Conservation (phyloP, 371 early-diverging fungal species). For the Synchytrium microbalum region DNA sequence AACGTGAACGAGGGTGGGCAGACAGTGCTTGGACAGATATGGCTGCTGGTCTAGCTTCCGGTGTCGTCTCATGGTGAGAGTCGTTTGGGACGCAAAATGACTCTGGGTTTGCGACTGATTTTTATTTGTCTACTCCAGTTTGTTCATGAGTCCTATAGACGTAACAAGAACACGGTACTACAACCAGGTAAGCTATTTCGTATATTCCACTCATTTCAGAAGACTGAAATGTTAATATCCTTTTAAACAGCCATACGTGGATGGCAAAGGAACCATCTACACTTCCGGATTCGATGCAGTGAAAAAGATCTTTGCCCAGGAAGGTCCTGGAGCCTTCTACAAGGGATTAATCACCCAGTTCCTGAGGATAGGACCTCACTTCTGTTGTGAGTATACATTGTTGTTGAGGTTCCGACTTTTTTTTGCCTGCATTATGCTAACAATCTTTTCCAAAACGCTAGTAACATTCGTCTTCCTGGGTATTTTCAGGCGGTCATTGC, state of each 20-base stretch:
- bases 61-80: conserved; percentile 38
- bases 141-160: conserved; percentile 66
- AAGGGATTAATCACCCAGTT: conserved; percentile 62
- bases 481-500: conserved; percentile 31
- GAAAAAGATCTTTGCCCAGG: conserved; percentile 43
- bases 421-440: background rate
- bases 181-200: too few species aligned
- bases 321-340: conserved; percentile 55
- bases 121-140: conserved; percentile 17
- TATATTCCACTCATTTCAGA: too few species aligned
- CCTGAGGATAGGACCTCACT: conserved; percentile 65
- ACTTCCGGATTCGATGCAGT: conserved; percentile 38
- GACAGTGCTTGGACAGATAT: conserved; percentile 54
- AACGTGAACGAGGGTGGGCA: conserved; percentile 37
- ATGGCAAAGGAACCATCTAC: conserved; percentile 41
- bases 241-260: conserved; percentile 39
- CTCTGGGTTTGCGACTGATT: too few species aligned
- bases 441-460: conserved; percentile 5
- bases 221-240: too few species aligned
- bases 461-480: conserved; percentile 59
- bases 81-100: too few species aligned
- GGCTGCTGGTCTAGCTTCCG: conserved; percentile 48
- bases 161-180: conserved; percentile 62
- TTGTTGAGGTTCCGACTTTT: background rate
- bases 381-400: conserved; percentile 37